Evolutionary conservation across 2,329 filamentous ascomycete species (phyloP), one percentile per base, ranked within the genome.

Genomic region (Fusarium incarnatum): DNA sequence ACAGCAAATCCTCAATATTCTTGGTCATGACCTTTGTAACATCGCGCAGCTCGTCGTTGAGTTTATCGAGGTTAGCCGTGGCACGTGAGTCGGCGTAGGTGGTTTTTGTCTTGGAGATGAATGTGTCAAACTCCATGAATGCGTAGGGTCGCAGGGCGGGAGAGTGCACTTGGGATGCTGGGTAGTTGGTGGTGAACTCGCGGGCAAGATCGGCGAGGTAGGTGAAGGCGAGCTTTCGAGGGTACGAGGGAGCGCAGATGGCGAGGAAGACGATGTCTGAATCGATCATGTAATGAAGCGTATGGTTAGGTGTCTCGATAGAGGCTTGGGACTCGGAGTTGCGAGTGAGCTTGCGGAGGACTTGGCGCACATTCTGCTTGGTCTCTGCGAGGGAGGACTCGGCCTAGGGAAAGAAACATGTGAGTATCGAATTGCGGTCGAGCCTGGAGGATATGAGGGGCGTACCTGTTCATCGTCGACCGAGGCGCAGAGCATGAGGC

Each of bases 11-110:
- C 85, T 99, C 96, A 74, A 99, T 98, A 81, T 99, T 99, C 88
- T 98, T 98, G 59, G 94, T 98, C 97, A 99, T 99, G 78, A 99
- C 94, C 83, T 98, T 94, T 2, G 96, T 98, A 58, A 99, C 97
- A 81, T 98, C 96, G 80, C 94, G 92, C 72, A 99, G 88, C 86
- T 99, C 97, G 78, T 98, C 94, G 78, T 99, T 98, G 72, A 99
- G 86, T 82, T 95, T 94, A 81, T 97, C 94, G 61, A 99, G 88
- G 82, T 98, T 98, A 82, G 94, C 92, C 16, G 93, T 89, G 18
- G 96, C 96, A 71, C 96, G 91, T 57, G 92, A 90, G 81, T 99
- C 96, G 75, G 96, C 93, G 82, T 99, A 99, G 28, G 94, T 94
- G 75, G 94, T 92, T 83, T 95, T 96, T 42, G 94, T 97, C 79